phyloP scores from a whole-genome alignment of 2,329 filamentous ascomycete genomes.

The Cadophora gregata region DNA sequence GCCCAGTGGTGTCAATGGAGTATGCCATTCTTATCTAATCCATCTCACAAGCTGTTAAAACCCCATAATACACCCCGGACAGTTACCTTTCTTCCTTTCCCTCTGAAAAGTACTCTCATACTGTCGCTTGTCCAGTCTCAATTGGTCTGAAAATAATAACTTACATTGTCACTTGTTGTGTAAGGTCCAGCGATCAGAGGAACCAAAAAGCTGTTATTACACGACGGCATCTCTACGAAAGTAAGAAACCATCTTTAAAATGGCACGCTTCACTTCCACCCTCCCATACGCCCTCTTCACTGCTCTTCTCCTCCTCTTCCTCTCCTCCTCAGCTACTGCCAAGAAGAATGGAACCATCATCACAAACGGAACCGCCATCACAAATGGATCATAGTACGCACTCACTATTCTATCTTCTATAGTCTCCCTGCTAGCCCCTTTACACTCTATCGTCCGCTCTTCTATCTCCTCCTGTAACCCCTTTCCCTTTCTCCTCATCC shows the following conservation, averaged over 20 bases:
- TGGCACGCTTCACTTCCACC: conserved; percentile 20
- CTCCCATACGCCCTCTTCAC: conserved; percentile 17
- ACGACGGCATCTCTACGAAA: too few relatives aligned
- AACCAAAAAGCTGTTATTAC: too few relatives aligned
- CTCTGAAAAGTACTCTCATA: background rate
- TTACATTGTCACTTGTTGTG: too few relatives aligned
- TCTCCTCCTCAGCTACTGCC: conserved; percentile 7
- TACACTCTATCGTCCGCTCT: too few relatives aligned
- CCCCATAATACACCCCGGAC: background rate
- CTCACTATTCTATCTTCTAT: background rate
- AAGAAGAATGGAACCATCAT: conserved; percentile 17
- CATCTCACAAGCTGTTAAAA: background rate
- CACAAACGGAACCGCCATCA: background rate
- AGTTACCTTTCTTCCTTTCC: background rate
- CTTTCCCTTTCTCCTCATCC: background rate
- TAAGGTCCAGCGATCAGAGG: too few relatives aligned
- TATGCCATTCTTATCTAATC: background rate
- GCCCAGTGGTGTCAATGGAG: background rate
- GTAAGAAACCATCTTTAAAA: conserved; percentile 6
- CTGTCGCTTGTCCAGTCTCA: background rate
- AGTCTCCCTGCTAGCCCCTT: too few relatives aligned
- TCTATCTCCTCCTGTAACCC: too few relatives aligned
- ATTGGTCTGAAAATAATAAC: too few relatives aligned
- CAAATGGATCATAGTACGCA: conserved; percentile 17
- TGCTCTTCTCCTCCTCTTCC: conserved; percentile 12